Conservation (phyloP, 1,139 yeast species). For the Zhuliangozyma blackwelliae region DNA sequence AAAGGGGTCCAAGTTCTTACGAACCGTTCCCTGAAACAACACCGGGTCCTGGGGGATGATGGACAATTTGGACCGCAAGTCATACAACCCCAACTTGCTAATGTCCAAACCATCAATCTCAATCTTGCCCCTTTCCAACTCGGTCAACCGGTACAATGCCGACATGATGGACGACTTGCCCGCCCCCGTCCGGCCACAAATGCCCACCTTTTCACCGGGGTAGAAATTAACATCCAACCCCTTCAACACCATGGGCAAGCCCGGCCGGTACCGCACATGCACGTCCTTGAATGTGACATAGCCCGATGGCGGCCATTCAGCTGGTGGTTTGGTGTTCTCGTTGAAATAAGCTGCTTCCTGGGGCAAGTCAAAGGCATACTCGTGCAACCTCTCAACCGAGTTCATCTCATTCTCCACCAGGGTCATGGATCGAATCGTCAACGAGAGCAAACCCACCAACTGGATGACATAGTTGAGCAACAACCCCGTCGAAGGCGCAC, state of each 20-base stretch:
- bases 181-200: constrained; percentile 90
- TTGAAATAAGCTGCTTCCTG: constrained; percentile 70
- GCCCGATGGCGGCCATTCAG: constrained; percentile 83
- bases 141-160: constrained; percentile 85
- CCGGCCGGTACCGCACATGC: constrained; percentile 80
- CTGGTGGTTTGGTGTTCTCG: constrained; percentile 61
- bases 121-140: constrained; percentile 77
- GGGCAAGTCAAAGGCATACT: constrained; percentile 47
- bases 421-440: constrained; percentile 41
- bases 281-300: constrained; percentile 69
- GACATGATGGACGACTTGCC: constrained; percentile 95
- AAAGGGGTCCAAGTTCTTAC: constrained; percentile 69
- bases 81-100: constrained; percentile 45
- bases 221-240: constrained; percentile 73
- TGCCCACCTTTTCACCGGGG: constrained; percentile 81
- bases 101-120: constrained; percentile 85
- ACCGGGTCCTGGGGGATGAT: constrained; percentile 83
- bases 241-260: constrained; percentile 83
- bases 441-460: constrained; percentile 40
- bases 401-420: constrained; percentile 47
- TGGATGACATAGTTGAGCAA: constrained; percentile 41
- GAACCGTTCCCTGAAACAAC: constrained; percentile 60
- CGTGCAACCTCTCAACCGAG: constrained; percentile 42
- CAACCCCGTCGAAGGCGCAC: constrained; percentile 44
- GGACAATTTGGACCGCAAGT: constrained; percentile 56